Conservation (phyloP, 768 basidiomycete genomes). For the Tubosaeta sp. region DNA sequence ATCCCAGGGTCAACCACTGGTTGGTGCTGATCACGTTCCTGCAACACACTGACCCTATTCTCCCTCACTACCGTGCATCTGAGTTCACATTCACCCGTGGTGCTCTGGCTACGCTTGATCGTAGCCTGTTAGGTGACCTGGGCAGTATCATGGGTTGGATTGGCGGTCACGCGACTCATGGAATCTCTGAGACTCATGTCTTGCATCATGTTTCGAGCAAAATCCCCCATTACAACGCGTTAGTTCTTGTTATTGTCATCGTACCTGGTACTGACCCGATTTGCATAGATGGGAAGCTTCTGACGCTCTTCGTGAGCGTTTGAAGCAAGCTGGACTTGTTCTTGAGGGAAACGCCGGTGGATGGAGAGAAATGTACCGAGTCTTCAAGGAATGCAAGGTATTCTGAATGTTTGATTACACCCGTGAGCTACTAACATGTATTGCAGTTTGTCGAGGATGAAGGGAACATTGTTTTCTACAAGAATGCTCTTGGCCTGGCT, state of each 20-base stretch:
- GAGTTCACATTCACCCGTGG: constrained; percentile 94
- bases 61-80: constrained; percentile 88
- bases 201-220: constrained; percentile 90
- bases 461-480: constrained; percentile 87
- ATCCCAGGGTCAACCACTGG: constrained; percentile 82
- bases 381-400: constrained; percentile 75
- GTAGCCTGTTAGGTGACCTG: constrained; percentile 70
- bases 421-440: not conserved
- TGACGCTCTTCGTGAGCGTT: constrained; percentile 73
- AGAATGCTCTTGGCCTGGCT: constrained; percentile 80
- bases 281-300: constrained; percentile 79
- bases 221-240: constrained; percentile 93
- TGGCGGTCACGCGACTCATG: constrained; percentile 80
- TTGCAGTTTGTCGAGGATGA: constrained; percentile 87
- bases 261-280: not conserved
- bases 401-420: not conserved
- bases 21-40: constrained; percentile 95
- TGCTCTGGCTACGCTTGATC: constrained; percentile 88
- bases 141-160: constrained; percentile 82
- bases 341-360: constrained; percentile 72
- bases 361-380: constrained; percentile 76
- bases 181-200: constrained; percentile 93
- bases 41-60: constrained; percentile 93
- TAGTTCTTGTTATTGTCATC: constrained; percentile 14
- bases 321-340: constrained; percentile 53